These are phyloP conservation scores for Arachis hypogaea DNA, from an alignment of 306 rosid species.

Conservation along the genomic window DNA sequence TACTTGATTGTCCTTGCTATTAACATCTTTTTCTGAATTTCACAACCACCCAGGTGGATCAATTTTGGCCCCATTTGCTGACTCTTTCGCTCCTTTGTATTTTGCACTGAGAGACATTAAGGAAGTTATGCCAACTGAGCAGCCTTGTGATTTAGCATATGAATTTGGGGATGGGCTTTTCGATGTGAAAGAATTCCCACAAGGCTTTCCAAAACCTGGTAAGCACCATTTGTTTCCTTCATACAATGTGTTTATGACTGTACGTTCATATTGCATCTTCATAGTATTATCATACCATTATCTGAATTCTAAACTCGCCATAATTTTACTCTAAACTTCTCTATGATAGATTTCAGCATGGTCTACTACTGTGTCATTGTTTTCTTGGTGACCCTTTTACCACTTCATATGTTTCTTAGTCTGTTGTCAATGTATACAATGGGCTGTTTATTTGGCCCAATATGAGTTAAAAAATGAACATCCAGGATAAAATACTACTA, in stretches of 20 bases:
- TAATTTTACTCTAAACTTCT: conserved; percentile 7
- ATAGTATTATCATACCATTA: conserved; percentile 1
- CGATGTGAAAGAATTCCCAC: conserved; percentile 66
- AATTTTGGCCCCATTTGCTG: conserved; percentile 55
- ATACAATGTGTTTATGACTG: neutral
- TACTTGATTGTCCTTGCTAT: conserved; percentile 2
- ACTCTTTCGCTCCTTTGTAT: conserved; percentile 70
- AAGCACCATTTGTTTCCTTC: conserved; percentile 17
- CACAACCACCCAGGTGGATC: conserved; percentile 60
- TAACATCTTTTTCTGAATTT: conserved; percentile 32
- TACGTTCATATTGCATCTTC: conserved; percentile 12
- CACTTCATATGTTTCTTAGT: too few species aligned
- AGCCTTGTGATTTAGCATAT: conserved; percentile 85
- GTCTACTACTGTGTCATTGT: conserved; percentile 28
- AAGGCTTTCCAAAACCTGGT: conserved; percentile 83
- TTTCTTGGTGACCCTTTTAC: conserved; percentile 2
- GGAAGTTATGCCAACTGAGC: conserved; percentile 93
- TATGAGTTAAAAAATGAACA: too few species aligned
- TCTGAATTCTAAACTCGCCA: conserved; percentile 5
- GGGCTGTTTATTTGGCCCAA: too few species aligned
- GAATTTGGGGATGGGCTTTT: conserved; percentile 81
- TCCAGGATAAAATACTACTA: too few species aligned
- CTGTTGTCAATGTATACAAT: too few species aligned
- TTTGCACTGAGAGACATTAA: conserved; percentile 61
- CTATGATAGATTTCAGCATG: neutral